phyloP scores from a whole-genome alignment of 164 flowering plant genomes.

The Tetrastigma voinierianum region DNA sequence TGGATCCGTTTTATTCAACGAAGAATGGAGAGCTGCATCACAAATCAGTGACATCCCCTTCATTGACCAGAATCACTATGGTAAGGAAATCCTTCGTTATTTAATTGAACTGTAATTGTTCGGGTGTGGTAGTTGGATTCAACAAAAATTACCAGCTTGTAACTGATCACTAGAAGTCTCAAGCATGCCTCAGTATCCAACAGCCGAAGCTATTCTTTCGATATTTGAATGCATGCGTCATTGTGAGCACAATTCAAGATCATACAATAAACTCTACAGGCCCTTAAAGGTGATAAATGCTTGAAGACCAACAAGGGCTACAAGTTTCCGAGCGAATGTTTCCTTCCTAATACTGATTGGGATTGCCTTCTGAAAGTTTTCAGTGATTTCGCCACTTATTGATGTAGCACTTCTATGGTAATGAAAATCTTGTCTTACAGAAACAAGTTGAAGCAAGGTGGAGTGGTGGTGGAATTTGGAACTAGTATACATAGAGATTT shows the following conservation, averaged over 20 bases:
- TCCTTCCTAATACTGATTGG: too few species aligned
- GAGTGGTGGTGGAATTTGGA: constrained; percentile 49
- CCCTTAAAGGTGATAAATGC: too few species aligned
- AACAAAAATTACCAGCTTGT: constrained; percentile 35
- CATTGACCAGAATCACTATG: constrained; percentile 49
- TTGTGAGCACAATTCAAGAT: too few species aligned
- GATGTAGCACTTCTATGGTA: constrained; percentile 41
- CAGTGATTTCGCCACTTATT: constrained; percentile 32
- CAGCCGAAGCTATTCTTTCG: constrained; percentile 31
- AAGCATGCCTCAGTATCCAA: constrained; percentile 16
- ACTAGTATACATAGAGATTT: constrained; percentile 46
- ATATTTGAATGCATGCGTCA: constrained; percentile 37
- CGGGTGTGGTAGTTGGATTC: too few species aligned
- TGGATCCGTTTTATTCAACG: constrained; percentile 40
- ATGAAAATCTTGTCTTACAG: constrained; percentile 20
- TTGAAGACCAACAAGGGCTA: too few species aligned
- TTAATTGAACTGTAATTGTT: too few species aligned
- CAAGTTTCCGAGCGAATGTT: too few species aligned
- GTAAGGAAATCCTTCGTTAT: constrained; percentile 41
- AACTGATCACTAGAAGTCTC: constrained; percentile 28
- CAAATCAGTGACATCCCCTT: constrained; percentile 52
- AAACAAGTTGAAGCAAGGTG: constrained; percentile 34
- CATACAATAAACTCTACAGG: constrained; percentile 15
- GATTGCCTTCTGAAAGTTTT: too few species aligned
- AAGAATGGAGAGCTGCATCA: constrained; percentile 46